These are phyloP conservation scores for Fraxinus latifolia DNA, from an alignment of 305 asterid genomes.

Conservation along the genomic window DNA sequence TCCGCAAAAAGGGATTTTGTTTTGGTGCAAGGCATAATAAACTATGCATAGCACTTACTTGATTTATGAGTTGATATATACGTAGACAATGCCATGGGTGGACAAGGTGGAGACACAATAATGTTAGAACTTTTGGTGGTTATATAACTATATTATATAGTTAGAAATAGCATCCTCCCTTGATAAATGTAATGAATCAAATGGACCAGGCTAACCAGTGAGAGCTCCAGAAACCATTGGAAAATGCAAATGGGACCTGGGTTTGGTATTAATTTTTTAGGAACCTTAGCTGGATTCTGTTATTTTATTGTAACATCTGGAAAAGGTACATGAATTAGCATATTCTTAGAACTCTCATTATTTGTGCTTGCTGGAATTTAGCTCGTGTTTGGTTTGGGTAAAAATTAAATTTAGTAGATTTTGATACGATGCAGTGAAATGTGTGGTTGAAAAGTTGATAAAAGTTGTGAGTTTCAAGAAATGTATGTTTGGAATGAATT, in stretches of 20 bases:
- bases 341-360: not conserved
- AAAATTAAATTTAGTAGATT: not conserved
- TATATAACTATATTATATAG: not conserved
- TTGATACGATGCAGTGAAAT: not conserved
- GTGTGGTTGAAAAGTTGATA: not conserved
- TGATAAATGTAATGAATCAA: constrained; percentile 4
- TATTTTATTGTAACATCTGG: not conserved
- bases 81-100: not conserved
- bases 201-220: not conserved
- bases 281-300: not conserved
- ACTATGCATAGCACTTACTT: not conserved
- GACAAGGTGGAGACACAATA: constrained; percentile 23
- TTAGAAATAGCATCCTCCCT: constrained; percentile 17
- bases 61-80: not conserved
- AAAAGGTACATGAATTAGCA: not conserved
- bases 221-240: not conserved
- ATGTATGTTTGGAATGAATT: not conserved
- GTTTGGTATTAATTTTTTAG: not conserved
- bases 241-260: not conserved
- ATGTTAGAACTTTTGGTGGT: constrained; percentile 7
- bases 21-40: not conserved
- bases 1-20: not conserved
- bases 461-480: not conserved
- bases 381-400: not conserved
- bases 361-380: not conserved